Conservation (phyloP, 768 basidiomycete species). For the Tricholoma bakamatsutake region DNA sequence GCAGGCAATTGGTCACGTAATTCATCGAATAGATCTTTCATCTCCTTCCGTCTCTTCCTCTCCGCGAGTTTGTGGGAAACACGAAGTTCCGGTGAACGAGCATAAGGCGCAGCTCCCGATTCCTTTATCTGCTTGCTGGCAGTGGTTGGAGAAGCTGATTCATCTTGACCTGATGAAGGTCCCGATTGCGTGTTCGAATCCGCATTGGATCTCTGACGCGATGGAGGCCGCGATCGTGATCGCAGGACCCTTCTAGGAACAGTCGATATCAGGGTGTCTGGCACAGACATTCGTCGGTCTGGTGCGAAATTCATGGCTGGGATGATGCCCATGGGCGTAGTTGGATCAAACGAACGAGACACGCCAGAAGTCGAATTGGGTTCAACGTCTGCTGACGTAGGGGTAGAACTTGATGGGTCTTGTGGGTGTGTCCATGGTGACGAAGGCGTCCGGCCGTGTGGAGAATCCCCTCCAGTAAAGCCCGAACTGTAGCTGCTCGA, state of each 20-base stretch:
- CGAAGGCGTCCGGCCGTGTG: slow-evolving; percentile 56
- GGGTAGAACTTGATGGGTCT: slow-evolving; percentile 28
- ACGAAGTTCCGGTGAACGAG: slow-evolving; percentile 89
- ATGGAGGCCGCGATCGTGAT: slow-evolving; percentile 67
- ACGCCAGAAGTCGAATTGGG: slow-evolving; percentile 29
- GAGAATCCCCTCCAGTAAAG: slow-evolving; percentile 54
- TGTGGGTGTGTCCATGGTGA: slow-evolving; percentile 59
- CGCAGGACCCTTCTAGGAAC: slow-evolving; percentile 47
- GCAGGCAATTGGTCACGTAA: slow-evolving; percentile 88
- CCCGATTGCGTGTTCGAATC: slow-evolving; percentile 36
- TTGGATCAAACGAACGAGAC: slow-evolving; percentile 45
- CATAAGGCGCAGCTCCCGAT: slow-evolving; percentile 72
- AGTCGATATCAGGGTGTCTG: slow-evolving; percentile 46
- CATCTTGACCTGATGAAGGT: slow-evolving; percentile 38
- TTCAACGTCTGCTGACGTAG: slow-evolving; percentile 41
- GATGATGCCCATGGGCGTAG: slow-evolving; percentile 41
- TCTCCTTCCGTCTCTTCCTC: slow-evolving; percentile 94
- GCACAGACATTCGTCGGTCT: slow-evolving; percentile 76
- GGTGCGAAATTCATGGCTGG: slow-evolving; percentile 52
- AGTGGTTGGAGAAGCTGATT: slow-evolving; percentile 30
- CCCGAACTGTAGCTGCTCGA: slow-evolving; percentile 50
- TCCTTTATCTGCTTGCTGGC: slow-evolving; percentile 40
- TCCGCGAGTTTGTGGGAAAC: slow-evolving; percentile 97
- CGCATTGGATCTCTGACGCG: slow-evolving; percentile 45
- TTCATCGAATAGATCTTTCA: slow-evolving; percentile 99